Percentiles rank a stretch among this genome's conserved stretches.
phyloP scores from a whole-genome alignment of 495 filamentous ascomycete species.

The Filosporella fistucella region DNA sequence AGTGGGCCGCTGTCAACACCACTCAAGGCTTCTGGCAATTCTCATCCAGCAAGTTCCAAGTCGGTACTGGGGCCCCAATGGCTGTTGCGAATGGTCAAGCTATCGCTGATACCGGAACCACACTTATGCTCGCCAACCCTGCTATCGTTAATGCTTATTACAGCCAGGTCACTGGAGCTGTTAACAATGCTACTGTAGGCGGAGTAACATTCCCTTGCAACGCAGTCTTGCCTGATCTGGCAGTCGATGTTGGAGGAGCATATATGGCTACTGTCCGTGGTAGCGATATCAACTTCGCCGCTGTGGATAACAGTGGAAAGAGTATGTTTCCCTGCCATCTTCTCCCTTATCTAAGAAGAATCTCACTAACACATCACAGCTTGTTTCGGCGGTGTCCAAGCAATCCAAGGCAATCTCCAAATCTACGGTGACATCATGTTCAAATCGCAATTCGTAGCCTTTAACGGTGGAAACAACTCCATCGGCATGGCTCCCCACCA shows the following conservation, averaged over 20 bases:
- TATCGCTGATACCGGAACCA: conserved; percentile 72
- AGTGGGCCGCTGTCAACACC: conserved; percentile 60
- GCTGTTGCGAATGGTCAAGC: conserved; percentile 41
- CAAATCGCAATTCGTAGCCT: conserved; percentile 75
- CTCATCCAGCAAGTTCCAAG: conserved; percentile 47
- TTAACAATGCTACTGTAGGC: conserved; percentile 41
- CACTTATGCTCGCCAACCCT: conserved; percentile 65
- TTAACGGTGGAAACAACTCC: conserved; percentile 59
- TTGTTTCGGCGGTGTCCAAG: conserved; percentile 71
- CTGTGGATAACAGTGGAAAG: conserved; percentile 36
- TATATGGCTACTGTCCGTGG: conserved; percentile 64
- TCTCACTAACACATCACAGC: conserved; percentile 31
- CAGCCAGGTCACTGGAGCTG: conserved; percentile 51
- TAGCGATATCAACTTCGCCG: conserved; percentile 58
- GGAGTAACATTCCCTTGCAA: conserved; percentile 68
- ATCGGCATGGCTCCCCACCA: conserved; percentile 55
- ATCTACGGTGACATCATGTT: conserved; percentile 80
- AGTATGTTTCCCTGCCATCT: conserved; percentile 30
- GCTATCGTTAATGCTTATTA: conserved; percentile 60
- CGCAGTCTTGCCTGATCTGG: conserved; percentile 57
- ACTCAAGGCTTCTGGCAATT: conserved; percentile 75
- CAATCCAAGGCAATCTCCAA: conserved; percentile 53
- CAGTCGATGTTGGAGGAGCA: conserved; percentile 56
- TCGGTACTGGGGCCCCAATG: conserved; percentile 37
- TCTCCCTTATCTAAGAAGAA: conserved; percentile 8